Percentiles rank a stretch among this genome's conserved stretches.
Conservation (phyloP, 2,329 filamentous ascomycete genomes). For the Alternaria sp. region DNA sequence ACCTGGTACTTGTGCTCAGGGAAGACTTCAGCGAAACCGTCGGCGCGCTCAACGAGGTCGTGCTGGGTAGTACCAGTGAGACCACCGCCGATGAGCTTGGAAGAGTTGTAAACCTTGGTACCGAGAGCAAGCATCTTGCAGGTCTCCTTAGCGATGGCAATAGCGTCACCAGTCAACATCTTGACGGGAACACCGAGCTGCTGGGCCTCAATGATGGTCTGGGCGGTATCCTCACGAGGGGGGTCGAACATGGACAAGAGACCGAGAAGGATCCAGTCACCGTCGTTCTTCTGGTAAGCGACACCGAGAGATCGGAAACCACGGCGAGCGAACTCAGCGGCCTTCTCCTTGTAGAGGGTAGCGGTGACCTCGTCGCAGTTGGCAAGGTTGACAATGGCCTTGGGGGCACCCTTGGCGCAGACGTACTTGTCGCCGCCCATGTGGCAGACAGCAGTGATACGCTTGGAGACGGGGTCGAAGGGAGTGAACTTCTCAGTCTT, state of each 20-base stretch:
- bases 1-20: slow-evolving; percentile 79
- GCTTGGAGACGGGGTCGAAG: slow-evolving; percentile 81
- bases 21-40: slow-evolving; percentile 77
- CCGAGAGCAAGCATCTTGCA: slow-evolving; percentile 82
- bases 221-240: slow-evolving; percentile 77
- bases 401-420: slow-evolving; percentile 79
- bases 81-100: slow-evolving; percentile 78
- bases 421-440: slow-evolving; percentile 73
- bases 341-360: slow-evolving; percentile 73
- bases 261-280: slow-evolving; percentile 75
- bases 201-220: slow-evolving; percentile 78
- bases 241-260: slow-evolving; percentile 83
- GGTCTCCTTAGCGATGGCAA: slow-evolving; percentile 80
- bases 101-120: slow-evolving; percentile 82
- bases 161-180: slow-evolving; percentile 82
- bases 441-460: slow-evolving; percentile 73
- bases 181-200: slow-evolving; percentile 78
- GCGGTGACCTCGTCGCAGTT: slow-evolving; percentile 70
- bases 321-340: slow-evolving; percentile 76
- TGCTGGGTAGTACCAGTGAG: slow-evolving; percentile 75
- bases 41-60: slow-evolving; percentile 76
- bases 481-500: slow-evolving; percentile 78
- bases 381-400: slow-evolving; percentile 73
- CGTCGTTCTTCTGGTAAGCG: slow-evolving; percentile 77
- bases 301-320: slow-evolving; percentile 83